These are phyloP conservation scores for Penicillium brevicompactum DNA, from an alignment of 2,329 filamentous ascomycete genomes.

Conservation along the genomic window DNA sequence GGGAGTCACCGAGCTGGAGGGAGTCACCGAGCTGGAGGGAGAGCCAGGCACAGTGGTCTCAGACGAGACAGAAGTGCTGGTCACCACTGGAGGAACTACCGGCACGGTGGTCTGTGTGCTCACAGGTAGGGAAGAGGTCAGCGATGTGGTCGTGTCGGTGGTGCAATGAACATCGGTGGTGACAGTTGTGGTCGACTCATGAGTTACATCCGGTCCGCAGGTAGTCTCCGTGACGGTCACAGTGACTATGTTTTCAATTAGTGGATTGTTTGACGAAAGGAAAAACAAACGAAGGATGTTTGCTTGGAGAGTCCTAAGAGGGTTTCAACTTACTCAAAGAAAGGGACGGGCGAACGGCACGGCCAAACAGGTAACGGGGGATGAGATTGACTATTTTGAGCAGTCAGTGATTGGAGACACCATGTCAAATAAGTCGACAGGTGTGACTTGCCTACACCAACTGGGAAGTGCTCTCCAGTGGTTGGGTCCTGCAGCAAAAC, in stretches of 20 bases:
- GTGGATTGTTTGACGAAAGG: neutral
- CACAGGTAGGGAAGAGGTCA: neutral
- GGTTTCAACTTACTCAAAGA: conserved; percentile 1
- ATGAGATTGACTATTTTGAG: neutral
- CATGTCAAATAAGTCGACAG: neutral
- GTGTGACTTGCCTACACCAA: conserved; percentile 5
- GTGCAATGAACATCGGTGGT: conserved; percentile 3
- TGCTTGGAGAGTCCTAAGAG: neutral
- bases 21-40: neutral
- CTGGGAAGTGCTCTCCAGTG: neutral
- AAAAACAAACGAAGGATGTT: neutral
- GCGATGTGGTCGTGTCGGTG: neutral
- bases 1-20: neutral
- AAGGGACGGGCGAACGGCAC: neutral
- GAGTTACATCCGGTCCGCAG: conserved; percentile 4
- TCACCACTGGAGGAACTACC: conserved; percentile 1
- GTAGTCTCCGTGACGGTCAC: conserved; percentile 29
- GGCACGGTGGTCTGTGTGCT: conserved; percentile 4
- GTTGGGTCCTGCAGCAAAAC: conserved; percentile 2
- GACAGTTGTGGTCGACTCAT: conserved; percentile 2
- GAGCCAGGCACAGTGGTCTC: neutral
- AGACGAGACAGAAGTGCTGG: neutral
- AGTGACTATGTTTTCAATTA: conserved; percentile 8
- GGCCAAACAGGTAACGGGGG: conserved; percentile 1
- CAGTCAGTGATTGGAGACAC: neutral